Evolutionary conservation across 345 rosid species (phyloP).

Genomic region (Angophora floribunda): DNA sequence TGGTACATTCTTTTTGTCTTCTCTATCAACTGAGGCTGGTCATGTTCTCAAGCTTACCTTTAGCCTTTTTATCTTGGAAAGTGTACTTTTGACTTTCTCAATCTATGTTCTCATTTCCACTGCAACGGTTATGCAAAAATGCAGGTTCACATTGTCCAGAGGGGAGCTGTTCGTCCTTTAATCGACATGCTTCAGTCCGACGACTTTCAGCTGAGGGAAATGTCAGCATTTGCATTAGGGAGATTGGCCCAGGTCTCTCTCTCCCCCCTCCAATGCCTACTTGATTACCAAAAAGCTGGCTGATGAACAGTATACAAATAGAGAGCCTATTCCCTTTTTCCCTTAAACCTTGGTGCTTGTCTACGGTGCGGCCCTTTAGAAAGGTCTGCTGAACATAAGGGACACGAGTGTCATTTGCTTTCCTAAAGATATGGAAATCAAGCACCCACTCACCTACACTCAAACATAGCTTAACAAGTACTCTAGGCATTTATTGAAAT

Average conservation of each 20-base stretch:
- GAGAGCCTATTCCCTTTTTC: background rate
- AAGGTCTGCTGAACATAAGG: background rate
- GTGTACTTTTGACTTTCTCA: background rate
- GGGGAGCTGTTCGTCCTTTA: slow-evolving; percentile 94
- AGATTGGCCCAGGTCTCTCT: slow-evolving; percentile 90
- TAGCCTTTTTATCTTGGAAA: background rate
- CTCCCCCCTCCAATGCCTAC: background rate
- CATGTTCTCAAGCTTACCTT: background rate
- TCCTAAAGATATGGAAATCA: background rate
- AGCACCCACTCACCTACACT: background rate
- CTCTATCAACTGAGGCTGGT: background rate
- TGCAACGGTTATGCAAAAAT: background rate
- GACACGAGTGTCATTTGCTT: background rate
- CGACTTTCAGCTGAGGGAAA: slow-evolving; percentile 90
- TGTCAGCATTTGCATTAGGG: slow-evolving; percentile 99
- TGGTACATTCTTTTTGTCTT: background rate
- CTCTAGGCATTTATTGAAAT: background rate
- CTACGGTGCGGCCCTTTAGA: background rate
- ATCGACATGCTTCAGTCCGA: slow-evolving; percentile 91
- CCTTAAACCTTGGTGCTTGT: background rate
- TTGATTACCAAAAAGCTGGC: background rate
- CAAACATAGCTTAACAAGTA: background rate
- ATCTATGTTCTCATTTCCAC: background rate
- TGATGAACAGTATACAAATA: background rate
- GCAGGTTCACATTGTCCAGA: slow-evolving; percentile 98